phyloP scores from a whole-genome alignment of 371 early-diverging fungal species.

The Apophysomyces ossiformis region DNA sequence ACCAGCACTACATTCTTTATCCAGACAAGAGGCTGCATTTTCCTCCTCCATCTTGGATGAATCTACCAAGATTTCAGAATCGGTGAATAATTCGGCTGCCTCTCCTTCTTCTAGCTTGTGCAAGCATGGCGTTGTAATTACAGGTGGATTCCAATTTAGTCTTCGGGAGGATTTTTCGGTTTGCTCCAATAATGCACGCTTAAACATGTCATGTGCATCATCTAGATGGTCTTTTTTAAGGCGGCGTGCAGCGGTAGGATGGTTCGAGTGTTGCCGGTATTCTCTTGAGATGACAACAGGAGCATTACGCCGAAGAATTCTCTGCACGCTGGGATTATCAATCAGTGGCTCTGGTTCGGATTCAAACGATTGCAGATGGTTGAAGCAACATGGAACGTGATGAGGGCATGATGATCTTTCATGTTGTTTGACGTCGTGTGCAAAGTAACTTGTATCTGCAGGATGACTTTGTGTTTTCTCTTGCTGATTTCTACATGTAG shows the following conservation, averaged over 20 bases:
- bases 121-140: conserved; percentile 42
- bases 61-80: conserved; percentile 40
- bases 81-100: conserved; percentile 14
- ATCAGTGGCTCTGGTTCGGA: conserved; percentile 59
- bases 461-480: background rate
- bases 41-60: conserved; percentile 13
- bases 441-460: conserved; percentile 35
- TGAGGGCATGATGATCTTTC: conserved; percentile 21
- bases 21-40: conserved; percentile 20
- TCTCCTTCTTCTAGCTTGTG: conserved; percentile 34
- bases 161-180: conserved; percentile 27
- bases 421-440: conserved; percentile 30
- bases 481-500: conserved; percentile 18
- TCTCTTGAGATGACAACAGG: conserved; percentile 62
- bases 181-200: conserved; percentile 41
- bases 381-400: conserved; percentile 51
- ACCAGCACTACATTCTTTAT: conserved; percentile 26
- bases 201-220: conserved; percentile 38
- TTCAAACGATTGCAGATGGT: conserved; percentile 59
- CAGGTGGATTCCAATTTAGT: conserved; percentile 28
- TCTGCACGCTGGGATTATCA: conserved; percentile 54
- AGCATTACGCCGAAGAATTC: conserved; percentile 54
- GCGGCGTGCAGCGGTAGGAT: conserved; percentile 18
- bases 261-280: conserved; percentile 43
- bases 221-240: conserved; percentile 29